Base-by-base conservation (phyloP, 2,329 filamentous ascomycete genomes). In the Cytospora piceae region DNA sequence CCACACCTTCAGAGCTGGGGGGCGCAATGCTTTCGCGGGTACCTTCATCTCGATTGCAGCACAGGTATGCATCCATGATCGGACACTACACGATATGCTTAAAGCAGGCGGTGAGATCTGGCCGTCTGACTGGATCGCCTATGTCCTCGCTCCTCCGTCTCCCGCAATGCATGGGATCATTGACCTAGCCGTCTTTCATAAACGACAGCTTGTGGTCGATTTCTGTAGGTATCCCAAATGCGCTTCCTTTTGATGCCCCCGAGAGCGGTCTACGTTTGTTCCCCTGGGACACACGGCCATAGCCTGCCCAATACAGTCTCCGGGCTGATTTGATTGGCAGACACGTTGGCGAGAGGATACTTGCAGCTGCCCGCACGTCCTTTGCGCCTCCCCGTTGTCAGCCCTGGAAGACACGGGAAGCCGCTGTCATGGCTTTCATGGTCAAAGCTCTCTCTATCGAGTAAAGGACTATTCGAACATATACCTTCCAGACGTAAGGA, bases 241-340 rank as follows among this genome's bases (percentile, higher is more conserved):
- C 31, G n/a, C 34, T 54, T 24, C 54, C 63, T 59, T 61, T 54
- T 57, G 46, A 53, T 53, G 29, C 4, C 57, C 11, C 34, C 63
- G 59, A 39, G 34, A 37, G 51, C 56, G 54, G 63, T 59, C 63
- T 60, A 67, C 54, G 34, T 60, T n/a, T 67, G 59, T 51, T 62
- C 31, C 52, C 55, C 58, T 46, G 22, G 24, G 24, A 27, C 55
- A 39, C 46, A 53, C 29, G 53, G 58, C 31, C 54, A 32, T 58
- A 27, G 34, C 29, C 58, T 55, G 39, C 29, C 37, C 59, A 49
- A 64, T 49, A 62, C 34, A 61, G 46, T 55, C 24, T 49, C 22
- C 37, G 34, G 61, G 49, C 62, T 32, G 24, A 58, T 52, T 46
- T 64, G n/a, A 56, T 65, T 67, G 63, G 60, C 9, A 51, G 29